These are phyloP conservation scores for Candida nanaspora DNA, from an alignment of 805 yeast genomes.

Conservation along the genomic window DNA sequence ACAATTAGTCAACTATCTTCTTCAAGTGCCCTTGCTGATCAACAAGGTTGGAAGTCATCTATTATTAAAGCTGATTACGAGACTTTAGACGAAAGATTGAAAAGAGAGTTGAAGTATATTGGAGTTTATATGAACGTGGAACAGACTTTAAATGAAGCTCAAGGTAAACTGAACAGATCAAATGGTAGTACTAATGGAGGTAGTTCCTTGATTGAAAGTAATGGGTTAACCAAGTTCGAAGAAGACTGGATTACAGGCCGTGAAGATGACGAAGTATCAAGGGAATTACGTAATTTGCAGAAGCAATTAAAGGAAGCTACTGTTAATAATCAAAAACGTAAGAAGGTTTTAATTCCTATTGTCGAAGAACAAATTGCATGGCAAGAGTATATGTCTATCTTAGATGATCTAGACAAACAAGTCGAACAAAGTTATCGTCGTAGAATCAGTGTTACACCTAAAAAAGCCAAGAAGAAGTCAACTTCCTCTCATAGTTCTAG, in stretches of 20 bases:
- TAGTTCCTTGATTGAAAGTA: conserved; percentile 4
- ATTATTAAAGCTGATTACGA: conserved; percentile 55
- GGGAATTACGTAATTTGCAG: conserved; percentile 73
- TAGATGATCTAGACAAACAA: conserved; percentile 93
- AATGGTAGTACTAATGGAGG: conserved; percentile 1
- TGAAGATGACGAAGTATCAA: conserved; percentile 92
- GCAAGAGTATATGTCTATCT: conserved; percentile 85
- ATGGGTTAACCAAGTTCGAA: conserved; percentile 18
- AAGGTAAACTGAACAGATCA: conserved; percentile 1
- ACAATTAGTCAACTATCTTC: conserved; percentile 7
- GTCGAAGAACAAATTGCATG: conserved; percentile 88
- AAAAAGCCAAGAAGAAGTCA: conserved; percentile 50
- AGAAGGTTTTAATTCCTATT: conserved; percentile 57
- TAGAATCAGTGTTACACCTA: conserved; percentile 64
- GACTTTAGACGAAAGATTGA: conserved; percentile 79
- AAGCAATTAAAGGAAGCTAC: conserved; percentile 55
- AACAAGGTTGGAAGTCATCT: conserved; percentile 41
- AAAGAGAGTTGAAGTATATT: conserved; percentile 80
- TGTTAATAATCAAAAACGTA: conserved; percentile 58
- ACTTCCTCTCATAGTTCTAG: conserved; percentile 13
- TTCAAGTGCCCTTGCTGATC: conserved; percentile 28
- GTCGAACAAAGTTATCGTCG: conserved; percentile 90
- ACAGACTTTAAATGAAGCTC: conserved; percentile 26
- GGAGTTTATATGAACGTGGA: conserved; percentile 75
- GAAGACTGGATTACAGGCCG: conserved; percentile 72